Base-by-base conservation (phyloP, 2,329 filamentous ascomycete species). In the Aspergillus eucalypticola region DNA sequence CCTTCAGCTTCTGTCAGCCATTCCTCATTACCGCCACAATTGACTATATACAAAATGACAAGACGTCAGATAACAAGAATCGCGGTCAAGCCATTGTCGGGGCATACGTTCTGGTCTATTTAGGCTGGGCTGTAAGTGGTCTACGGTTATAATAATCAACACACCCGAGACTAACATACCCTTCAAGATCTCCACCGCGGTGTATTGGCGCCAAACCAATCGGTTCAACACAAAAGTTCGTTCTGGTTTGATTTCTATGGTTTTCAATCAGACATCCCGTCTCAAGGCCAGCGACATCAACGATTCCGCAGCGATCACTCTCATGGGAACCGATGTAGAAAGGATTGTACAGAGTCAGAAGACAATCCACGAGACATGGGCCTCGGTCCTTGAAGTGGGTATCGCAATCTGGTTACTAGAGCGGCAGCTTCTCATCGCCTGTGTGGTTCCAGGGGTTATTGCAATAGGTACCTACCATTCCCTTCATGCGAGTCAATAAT, bases 241-340 rank as follows among this genome's bases (percentile, higher is more conserved):
- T 35, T 69, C 69, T 10, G 68, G 65, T 0, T 62, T 77, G 25
- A 67, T 76, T 8, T 74, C 78, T 0, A 54, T 81, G 15, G 76
- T 84, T 4, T 83, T 79, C 61, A 68, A 71, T 17, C 81, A 82
- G 64, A 81, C 79, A 0, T 59, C 78, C 1, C 64, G 66, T 1
- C 61, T 80, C 8, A 69, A 69, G 5, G 62, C 69, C 0, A 58
- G 65, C 1, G 62, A 71, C 1, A 67, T 75, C 35, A 73, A 77
- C 23, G 76, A 77, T 6, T 71, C 71, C 6, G 73, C 74, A 0
- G 73, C 79, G 1, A 65, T 78, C 2, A 81, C 79, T 0, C 69
- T 82, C 4, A 82, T 82, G 78, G 77, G 76, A 3, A 75, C 78
- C 0, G 79, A 81, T 54, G 72, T 81, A 2, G 71, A 75, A 27